These are phyloP conservation scores for Bonia amplexicaulis DNA, from an alignment of 176 grass and related monocot species.

Conservation along the genomic window DNA sequence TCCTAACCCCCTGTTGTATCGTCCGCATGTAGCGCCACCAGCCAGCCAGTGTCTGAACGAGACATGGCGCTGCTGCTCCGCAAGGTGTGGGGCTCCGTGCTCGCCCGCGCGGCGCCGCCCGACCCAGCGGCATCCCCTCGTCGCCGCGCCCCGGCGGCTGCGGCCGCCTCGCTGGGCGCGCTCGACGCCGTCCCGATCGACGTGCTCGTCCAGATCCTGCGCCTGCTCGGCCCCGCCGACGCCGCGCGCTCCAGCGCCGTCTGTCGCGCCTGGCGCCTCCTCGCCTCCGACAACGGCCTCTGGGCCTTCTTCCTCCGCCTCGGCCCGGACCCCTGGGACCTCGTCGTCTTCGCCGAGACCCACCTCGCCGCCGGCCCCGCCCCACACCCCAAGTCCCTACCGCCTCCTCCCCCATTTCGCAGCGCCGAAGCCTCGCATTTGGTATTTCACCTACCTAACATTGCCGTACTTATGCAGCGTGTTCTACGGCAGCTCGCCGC, in stretches of 20 bases:
- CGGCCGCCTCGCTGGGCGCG: constrained; percentile 35
- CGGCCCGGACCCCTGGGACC: constrained; percentile 73
- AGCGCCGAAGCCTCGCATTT: neutral
- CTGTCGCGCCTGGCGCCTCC: constrained; percentile 58
- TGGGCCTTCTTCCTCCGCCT: constrained; percentile 74
- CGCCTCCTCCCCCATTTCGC: neutral
- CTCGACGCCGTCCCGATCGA: constrained; percentile 70
- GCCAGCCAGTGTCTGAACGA: neutral
- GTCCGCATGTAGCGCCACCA: constrained; percentile 6
- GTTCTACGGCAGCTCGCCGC: constrained; percentile 35
- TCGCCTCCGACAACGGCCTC: constrained; percentile 70
- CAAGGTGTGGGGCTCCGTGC: constrained; percentile 71
- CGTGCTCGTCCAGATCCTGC: constrained; percentile 73
- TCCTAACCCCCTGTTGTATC: neutral
- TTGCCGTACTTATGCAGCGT: constrained; percentile 30
- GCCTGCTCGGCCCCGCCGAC: constrained; percentile 58
- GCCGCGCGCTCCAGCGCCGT: constrained; percentile 46
- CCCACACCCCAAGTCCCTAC: constrained; percentile 19
- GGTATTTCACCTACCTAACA: neutral
- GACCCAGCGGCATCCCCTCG: constrained; percentile 9
- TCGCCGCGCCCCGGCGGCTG: neutral
- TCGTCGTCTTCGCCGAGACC: constrained; percentile 79
- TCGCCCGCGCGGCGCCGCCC: constrained; percentile 26
- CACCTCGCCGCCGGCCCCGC: constrained; percentile 47
- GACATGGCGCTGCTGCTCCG: constrained; percentile 63